Base-by-base conservation (phyloP, 106 monocot genomes). In the Acanthochlamys bracteata region DNA sequence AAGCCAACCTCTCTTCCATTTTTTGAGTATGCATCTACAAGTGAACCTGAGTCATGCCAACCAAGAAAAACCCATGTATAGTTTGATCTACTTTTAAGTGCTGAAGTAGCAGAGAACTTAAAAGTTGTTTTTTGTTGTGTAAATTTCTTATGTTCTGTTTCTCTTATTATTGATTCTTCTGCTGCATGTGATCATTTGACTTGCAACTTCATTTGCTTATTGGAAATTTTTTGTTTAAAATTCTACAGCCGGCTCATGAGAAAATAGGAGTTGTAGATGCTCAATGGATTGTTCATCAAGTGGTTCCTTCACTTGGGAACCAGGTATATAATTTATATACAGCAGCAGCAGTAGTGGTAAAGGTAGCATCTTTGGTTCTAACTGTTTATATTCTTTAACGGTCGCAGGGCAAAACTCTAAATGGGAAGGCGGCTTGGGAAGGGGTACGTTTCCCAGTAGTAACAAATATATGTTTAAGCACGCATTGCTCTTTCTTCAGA, bases 251-350 rank as follows among this genome's bases (percentile, higher is more conserved):
- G 17, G 63, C 63, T 46, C 63, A 63, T 63, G 63, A 63, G 63
- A 63, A 63, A 20, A 61, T 61, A 19, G 61, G 61, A 61, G 61
- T 61, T 25, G 61, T 61, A 40, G 61, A 61, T 40, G 14, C 61
- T 61, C 61, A 61, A 17, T 61, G 61, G 61, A 41, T 61, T n/a
- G 39, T 61, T 61, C 61, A 61, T 61, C 61, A 61, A 41, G 61
- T 61, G 4, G 61, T 61, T 61, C 61, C 61, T 40, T 61, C 61
- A 12, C 76, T 76, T n/a, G 66, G 77, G 45, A 71, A 71, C 58
- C 71, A 77, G 71, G 77, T 77, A 62, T 60, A 20, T 10, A 8
- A 21, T 2, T 20, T 10, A 19, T 55, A 20, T 55, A 20, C 21
- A 19, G 22, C 33, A 33, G 33, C 33, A 33, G 33, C 6, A 33